A percentile compares a stretch with the other conserved stretches of the same genome.
Conservation (phyloP, 106 monocot species). For the Dendrobium catenatum region DNA sequence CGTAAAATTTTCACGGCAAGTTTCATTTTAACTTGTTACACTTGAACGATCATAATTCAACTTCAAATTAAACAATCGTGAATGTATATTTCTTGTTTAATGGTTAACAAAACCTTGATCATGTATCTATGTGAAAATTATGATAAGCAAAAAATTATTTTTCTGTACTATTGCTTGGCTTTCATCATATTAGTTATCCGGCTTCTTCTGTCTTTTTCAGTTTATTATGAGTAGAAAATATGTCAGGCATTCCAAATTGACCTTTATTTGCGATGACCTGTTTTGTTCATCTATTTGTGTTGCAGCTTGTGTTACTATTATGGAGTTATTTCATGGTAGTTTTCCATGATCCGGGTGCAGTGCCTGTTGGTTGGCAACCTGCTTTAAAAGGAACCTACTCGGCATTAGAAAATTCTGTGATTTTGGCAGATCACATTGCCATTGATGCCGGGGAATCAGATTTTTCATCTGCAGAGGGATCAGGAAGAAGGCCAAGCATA, state of each 20-base stretch:
- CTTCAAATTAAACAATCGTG: neutral
- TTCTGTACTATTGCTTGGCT: neutral
- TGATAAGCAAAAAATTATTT: neutral
- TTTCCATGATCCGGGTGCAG: conserved; percentile 68
- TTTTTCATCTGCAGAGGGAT: conserved; percentile 18
- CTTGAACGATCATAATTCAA: conserved; percentile 1
- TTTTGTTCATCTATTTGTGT: neutral
- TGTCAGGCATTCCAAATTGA: neutral
- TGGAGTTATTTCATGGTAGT: conserved; percentile 94
- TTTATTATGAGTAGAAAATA: neutral
- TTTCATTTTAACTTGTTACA: neutral
- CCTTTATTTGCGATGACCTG: neutral
- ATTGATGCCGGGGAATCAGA: conserved; percentile 22
- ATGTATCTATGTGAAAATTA: neutral
- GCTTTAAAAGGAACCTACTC: conserved; percentile 25
- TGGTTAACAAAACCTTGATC: neutral
- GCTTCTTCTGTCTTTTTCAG: neutral
- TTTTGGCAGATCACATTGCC: conserved; percentile 28
- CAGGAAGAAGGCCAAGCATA: conserved; percentile 30
- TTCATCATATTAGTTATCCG: neutral
- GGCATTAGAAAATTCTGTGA: conserved; percentile 14
- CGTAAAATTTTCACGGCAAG: too few relatives aligned
- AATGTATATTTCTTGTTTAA: neutral
- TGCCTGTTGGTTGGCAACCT: conserved; percentile 75
- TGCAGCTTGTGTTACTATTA: conserved; percentile 78